These are phyloP conservation scores for Westerdykella sp. DNA, from an alignment of 2,329 filamentous ascomycete species.

Conservation along the genomic window DNA sequence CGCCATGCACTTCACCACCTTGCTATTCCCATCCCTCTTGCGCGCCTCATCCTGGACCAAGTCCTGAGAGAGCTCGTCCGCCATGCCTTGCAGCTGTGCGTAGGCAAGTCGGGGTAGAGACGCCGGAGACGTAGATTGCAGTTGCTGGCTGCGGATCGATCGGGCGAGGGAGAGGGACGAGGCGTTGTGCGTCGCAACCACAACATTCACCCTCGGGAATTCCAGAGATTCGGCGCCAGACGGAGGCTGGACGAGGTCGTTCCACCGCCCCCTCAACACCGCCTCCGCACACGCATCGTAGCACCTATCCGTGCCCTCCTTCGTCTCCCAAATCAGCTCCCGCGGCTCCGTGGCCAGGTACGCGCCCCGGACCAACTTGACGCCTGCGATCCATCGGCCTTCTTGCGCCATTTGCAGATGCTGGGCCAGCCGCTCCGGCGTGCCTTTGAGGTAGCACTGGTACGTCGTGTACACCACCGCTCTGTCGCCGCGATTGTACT, in stretches of 20 bases:
- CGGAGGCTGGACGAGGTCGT: slow-evolving; percentile 44
- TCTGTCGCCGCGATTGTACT: slow-evolving; percentile 56
- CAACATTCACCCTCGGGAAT: slow-evolving; percentile 49
- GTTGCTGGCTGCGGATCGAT: slow-evolving; percentile 44
- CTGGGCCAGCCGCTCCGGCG: slow-evolving; percentile 37
- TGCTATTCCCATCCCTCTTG: slow-evolving; percentile 34
- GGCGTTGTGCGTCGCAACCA: slow-evolving; percentile 79
- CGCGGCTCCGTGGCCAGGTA: slow-evolving; percentile 49
- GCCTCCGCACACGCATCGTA: slow-evolving; percentile 68
- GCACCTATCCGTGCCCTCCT: slow-evolving; percentile 50
- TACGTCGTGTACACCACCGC: slow-evolving; percentile 68
- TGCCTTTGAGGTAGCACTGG: slow-evolving; percentile 52
- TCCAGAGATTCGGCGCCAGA: slow-evolving; percentile 16
- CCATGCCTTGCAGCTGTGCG: slow-evolving; percentile 90
- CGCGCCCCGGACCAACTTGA: slow-evolving; percentile 54
- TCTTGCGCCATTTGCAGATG: slow-evolving; percentile 44
- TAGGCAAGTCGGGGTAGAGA: slow-evolving; percentile 46
- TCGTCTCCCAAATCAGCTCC: slow-evolving; percentile 48
- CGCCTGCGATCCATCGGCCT: slow-evolving; percentile 48
- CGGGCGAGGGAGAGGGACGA: slow-evolving; percentile 57
- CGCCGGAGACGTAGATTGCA: slow-evolving; percentile 8
- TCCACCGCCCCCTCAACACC: slow-evolving; percentile 61
- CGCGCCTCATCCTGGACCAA: slow-evolving; percentile 43
- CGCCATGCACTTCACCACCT: slow-evolving; percentile 63
- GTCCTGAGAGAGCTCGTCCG: slow-evolving; percentile 72